Percentiles rank a stretch among this genome's conserved stretches.
Evolutionary conservation across 1,284 basidiomycete species (phyloP).

Genomic region (Tetrapyrgos nigripes): DNA sequence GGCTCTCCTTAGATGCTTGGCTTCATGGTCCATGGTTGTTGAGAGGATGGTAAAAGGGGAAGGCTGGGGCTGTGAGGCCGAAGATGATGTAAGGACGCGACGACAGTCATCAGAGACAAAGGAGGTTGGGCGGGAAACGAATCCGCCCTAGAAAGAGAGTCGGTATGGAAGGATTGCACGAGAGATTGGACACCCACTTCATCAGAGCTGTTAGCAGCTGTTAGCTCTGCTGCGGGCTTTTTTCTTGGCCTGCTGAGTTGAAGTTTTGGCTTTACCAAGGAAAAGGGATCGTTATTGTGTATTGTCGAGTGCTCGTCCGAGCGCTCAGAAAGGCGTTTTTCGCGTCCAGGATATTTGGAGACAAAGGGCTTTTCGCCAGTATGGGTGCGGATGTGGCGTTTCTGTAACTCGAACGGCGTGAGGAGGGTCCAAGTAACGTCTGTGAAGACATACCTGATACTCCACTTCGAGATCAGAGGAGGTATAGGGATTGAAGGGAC

Average conservation of each 20-base stretch:
- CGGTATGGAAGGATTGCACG: conserved; percentile 24
- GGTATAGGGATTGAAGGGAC: conserved; percentile 94
- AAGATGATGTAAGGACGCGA: conserved; percentile 33
- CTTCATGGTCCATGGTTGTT: conserved; percentile 86
- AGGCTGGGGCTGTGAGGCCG: conserved; percentile 32
- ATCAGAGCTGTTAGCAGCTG: conserved; percentile 80
- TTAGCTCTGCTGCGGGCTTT: conserved; percentile 79
- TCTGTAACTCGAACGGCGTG: conserved; percentile 63
- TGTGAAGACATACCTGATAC: conserved; percentile 75
- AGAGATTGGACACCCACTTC: conserved; percentile 56
- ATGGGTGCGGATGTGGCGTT: conserved; percentile 96
- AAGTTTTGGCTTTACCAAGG: conserved; percentile 40
- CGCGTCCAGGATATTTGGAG: conserved; percentile 94
- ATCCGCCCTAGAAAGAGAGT: conserved; percentile 51
- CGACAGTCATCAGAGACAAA: conserved; percentile 55
- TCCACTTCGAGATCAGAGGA: conserved; percentile 91
- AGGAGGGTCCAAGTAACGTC: conserved; percentile 14
- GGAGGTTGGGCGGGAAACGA: conserved; percentile 74
- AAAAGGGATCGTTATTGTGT: conserved; percentile 68
- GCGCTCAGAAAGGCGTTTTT: conserved; percentile 97
- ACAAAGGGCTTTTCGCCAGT: conserved; percentile 98
- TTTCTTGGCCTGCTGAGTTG: conserved; percentile 55
- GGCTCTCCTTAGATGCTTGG: conserved; percentile 79
- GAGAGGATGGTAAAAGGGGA: conserved; percentile 76
- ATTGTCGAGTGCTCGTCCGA: conserved; percentile 98